Evolutionary conservation across 257 asterid genomes (phyloP).

Genomic region (Forsythia suspensa): DNA sequence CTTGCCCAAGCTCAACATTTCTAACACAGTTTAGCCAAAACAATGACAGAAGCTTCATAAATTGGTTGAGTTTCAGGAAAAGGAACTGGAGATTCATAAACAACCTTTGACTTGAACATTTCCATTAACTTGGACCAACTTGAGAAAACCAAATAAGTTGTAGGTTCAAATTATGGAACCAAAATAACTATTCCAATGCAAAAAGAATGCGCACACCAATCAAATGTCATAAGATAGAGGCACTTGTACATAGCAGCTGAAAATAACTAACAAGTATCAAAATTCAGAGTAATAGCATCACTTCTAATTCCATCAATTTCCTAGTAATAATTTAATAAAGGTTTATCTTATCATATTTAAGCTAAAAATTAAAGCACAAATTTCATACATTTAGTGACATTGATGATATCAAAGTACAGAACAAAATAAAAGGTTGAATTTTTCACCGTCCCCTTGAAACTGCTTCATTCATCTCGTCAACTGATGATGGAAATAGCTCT

Average conservation of each 20-base stretch:
- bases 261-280: neutral
- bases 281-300: neutral
- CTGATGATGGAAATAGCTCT: slow-evolving; percentile 74
- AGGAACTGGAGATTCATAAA: too few species aligned
- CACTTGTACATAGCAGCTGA: neutral
- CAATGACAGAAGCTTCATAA: too few species aligned
- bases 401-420: slow-evolving; percentile 5
- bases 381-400: neutral
- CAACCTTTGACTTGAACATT: neutral
- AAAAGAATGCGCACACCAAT: neutral
- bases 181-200: neutral
- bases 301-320: slow-evolving; percentile 1
- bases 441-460: slow-evolving; percentile 58
- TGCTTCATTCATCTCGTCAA: slow-evolving; percentile 61
- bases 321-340: neutral
- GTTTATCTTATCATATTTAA: neutral
- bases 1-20: too few species aligned
- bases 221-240: neutral
- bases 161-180: neutral
- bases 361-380: neutral
- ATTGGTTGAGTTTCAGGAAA: too few species aligned
- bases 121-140: neutral
- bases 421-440: slow-evolving; percentile 8
- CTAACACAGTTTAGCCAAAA: too few species aligned
- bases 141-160: neutral